A percentile compares a stretch with the other conserved stretches of the same genome.
These are phyloP conservation scores for Penicillium occitanis DNA, from an alignment of 2,329 filamentous ascomycete genomes.

Conservation along the genomic window DNA sequence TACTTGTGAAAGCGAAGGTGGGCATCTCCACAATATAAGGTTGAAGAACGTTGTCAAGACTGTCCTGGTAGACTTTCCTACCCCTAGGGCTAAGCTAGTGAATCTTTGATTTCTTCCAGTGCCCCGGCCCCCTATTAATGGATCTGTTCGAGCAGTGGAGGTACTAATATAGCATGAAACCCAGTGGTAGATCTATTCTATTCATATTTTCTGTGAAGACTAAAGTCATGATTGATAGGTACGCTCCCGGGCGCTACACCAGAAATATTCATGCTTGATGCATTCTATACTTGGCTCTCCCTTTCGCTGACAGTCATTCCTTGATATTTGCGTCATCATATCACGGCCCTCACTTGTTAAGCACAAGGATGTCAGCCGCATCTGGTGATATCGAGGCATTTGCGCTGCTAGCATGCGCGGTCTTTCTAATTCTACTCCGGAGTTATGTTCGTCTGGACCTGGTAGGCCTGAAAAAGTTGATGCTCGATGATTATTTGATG, in stretches of 20 bases:
- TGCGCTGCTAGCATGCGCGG: constrained; percentile 51
- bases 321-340: neutral
- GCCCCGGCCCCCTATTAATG: neutral
- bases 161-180: neutral
- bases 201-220: neutral
- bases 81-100: neutral
- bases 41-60: neutral
- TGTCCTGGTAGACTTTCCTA: neutral
- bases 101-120: neutral
- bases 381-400: constrained; percentile 41
- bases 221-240: neutral
- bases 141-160: neutral
- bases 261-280: neutral
- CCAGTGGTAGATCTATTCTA: neutral
- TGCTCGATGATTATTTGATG: constrained; percentile 58
- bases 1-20: neutral
- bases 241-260: neutral
- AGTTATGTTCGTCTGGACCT: constrained; percentile 47
- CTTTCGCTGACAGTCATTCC: neutral
- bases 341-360: neutral
- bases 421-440: constrained; percentile 51
- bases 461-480: constrained; percentile 49
- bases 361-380: constrained; percentile 9
- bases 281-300: neutral
- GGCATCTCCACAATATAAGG: neutral